A percentile compares a stretch with the other conserved stretches of the same genome.
Evolutionary conservation across 306 rosid genomes (phyloP).

Genomic region (Quercus dentata): DNA sequence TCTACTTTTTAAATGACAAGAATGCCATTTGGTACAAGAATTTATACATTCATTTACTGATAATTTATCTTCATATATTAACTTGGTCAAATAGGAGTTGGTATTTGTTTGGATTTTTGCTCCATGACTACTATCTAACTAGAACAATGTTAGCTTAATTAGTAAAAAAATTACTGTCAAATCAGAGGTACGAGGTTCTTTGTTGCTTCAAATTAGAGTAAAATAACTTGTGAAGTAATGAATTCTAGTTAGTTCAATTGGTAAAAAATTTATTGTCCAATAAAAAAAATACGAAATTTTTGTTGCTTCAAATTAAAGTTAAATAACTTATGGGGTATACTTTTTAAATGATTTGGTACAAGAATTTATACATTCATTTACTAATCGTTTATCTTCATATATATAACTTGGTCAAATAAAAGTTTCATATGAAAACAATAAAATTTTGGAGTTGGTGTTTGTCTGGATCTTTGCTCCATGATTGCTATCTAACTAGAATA

Average conservation of each 20-base stretch:
- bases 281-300: not conserved
- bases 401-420: not conserved
- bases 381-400: not conserved
- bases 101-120: not conserved
- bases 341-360: not conserved
- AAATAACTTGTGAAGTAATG: not conserved
- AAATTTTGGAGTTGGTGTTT: not conserved
- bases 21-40: constrained; percentile 5
- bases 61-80: not conserved
- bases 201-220: constrained; percentile 19
- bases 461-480: not conserved
- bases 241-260: too few relatives aligned
- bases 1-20: constrained; percentile 6
- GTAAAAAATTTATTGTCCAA: too few relatives aligned
- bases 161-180: too few relatives aligned
- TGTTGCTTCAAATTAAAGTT: constrained; percentile 18
- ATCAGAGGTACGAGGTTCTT: not conserved
- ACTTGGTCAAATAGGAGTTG: not conserved
- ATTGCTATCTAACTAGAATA: not conserved
- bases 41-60: not conserved
- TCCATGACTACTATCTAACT: not conserved
- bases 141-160: not conserved
- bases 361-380: not conserved
- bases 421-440: too few relatives aligned
- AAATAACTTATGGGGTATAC: not conserved